Conservation (phyloP, 202 grass and related monocot genomes). For the Musa balbisiana region DNA sequence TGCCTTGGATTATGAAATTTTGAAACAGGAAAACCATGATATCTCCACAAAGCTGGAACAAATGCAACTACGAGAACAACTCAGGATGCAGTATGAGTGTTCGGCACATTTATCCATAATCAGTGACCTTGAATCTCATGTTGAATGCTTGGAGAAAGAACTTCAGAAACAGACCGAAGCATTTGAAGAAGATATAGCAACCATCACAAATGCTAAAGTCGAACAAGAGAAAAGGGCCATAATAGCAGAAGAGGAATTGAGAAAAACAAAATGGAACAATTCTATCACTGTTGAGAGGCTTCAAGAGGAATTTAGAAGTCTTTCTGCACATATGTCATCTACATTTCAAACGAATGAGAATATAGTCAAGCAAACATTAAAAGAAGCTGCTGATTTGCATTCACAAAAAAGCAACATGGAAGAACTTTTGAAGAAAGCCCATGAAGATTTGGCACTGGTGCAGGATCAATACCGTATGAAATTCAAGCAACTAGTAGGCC, state of each 20-base stretch:
- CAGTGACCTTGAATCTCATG: conserved; percentile 77
- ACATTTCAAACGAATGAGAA: conserved; percentile 68
- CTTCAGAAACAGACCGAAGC: conserved; percentile 55
- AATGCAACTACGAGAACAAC: conserved; percentile 73
- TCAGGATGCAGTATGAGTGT: conserved; percentile 96
- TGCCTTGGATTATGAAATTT: conserved; percentile 94
- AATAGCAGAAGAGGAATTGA: conserved; percentile 69
- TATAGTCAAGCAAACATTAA: conserved; percentile 62
- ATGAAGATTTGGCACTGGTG: conserved; percentile 41
- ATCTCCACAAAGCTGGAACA: conserved; percentile 79
- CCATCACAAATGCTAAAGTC: conserved; percentile 52
- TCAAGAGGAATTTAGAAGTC: conserved; percentile 66
- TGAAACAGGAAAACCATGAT: conserved; percentile 98
- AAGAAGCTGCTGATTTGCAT: conserved; percentile 59
- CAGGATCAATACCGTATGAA: conserved; percentile 54
- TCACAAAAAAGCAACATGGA: conserved; percentile 61
- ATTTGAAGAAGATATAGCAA: conserved; percentile 67
- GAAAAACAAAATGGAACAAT: conserved; percentile 65
- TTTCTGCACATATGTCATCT: conserved; percentile 75
- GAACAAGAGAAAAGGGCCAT: conserved; percentile 88
- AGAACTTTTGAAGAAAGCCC: conserved; percentile 50
- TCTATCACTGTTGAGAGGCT: conserved; percentile 54
- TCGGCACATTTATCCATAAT: conserved; percentile 87
- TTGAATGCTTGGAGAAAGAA: conserved; percentile 74
- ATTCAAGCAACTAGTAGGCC: conserved; percentile 62